Evolutionary conservation across 179 eudicot genomes (phyloP).

Genomic region (Vitellaria paradoxa): DNA sequence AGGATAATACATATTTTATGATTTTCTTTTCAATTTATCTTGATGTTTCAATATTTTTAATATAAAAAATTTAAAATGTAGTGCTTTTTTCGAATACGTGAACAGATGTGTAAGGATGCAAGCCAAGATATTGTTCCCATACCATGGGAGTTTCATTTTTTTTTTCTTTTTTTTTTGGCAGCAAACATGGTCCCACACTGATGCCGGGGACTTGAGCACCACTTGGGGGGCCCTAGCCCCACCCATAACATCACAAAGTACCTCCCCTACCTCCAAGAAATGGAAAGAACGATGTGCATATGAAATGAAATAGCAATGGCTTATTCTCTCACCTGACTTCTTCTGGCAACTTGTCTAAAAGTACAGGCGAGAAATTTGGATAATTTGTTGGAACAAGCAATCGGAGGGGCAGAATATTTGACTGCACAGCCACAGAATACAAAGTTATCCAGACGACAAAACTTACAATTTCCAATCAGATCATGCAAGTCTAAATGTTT

Average conservation of each 20-base stretch:
- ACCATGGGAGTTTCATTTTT: no score
- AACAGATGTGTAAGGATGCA: no score
- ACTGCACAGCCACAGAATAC: constrained; percentile 17
- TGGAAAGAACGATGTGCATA: not conserved
- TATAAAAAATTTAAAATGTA: no score
- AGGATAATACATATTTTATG: not conserved
- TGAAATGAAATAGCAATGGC: not conserved
- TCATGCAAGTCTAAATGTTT: not conserved
- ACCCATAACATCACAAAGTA: no score
- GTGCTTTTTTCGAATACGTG: no score
- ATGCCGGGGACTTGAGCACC: no score
- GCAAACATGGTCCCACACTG: no score
- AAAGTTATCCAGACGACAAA: not conserved
- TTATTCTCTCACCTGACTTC: constrained; percentile 25
- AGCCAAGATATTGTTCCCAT: no score
- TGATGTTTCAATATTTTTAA: no score
- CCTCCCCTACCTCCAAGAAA: not conserved
- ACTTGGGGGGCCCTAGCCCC: no score
- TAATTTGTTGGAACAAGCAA: constrained; percentile 41
- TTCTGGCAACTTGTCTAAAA: constrained; percentile 29
- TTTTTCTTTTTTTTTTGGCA: no score
- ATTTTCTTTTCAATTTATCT: no score
- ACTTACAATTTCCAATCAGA: not conserved
- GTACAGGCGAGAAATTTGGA: constrained; percentile 36
- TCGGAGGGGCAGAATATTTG: constrained; percentile 30